Base-by-base conservation (phyloP, 495 filamentous ascomycete genomes). In the Rusavskia elegans region DNA sequence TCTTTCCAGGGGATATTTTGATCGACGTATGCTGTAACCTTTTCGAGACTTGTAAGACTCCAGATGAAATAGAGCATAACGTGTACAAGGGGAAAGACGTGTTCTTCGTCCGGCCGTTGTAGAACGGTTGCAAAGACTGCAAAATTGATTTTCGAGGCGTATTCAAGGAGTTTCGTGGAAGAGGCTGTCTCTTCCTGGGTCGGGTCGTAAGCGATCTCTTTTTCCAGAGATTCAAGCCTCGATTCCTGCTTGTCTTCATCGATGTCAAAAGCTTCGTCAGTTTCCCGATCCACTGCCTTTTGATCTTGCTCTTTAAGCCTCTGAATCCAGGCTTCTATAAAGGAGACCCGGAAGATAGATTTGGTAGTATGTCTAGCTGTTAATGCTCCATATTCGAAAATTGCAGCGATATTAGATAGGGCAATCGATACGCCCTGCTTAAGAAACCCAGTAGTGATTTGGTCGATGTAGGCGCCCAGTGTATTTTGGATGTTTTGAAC, bases 61-160 rank as follows among this genome's bases (percentile, higher is more conserved):
- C 72, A 76, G 7, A 87, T 61, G 60, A 94, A 90, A 2, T 77
- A 76, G n/a, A 95, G 66, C 27, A 76, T 76, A 6, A 82, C 70
- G 54, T 93, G 85, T 0, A 83, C 57, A 53, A 79, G 78, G 1
- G 84, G 77, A n/a, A 87, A 71, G 14, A 83, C 68, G 53, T 84
- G 82, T 0, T 66, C 65, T 51, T 89, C 83, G 1, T 76, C 72
- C 0, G 71, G 56, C 16, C 84, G 73, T 37, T 72, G 70, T 14
- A 88, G 69, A 27, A 79, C 71, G 10, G 86, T 42, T 0, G 64
- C 59, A 9, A 82, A 60, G 0, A 71, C 74, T 21, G 63, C 61
- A 21, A 76, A 74, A 2, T 64, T 53, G 2, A 84, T 57, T 55
- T 57, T 64, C 45, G 66, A 68, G n/a, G 71, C 71, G 40, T 59